Evolutionary conservation across 2,329 filamentous ascomycete species (phyloP).

Genomic region (Akanthomyces lecanii): DNA sequence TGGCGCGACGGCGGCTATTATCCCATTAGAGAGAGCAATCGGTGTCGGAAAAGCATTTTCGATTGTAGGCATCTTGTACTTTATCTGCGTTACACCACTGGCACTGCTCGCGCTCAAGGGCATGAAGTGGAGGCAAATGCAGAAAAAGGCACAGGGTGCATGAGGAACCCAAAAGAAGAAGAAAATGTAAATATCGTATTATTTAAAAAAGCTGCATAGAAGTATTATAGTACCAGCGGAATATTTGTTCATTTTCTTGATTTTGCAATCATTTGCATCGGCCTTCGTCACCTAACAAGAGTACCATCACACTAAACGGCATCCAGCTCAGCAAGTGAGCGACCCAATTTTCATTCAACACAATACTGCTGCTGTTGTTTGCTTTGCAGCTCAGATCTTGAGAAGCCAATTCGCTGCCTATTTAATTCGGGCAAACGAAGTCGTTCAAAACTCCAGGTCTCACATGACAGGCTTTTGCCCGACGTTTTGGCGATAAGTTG

Average conservation of each 20-base stretch:
- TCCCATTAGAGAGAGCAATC: slow-evolving; percentile 48
- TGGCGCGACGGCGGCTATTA: slow-evolving; percentile 46
- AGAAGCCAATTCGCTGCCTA: not conserved
- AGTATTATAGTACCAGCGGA: not conserved
- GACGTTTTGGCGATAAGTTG: not conserved
- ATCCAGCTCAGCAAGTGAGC: not conserved
- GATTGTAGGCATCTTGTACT: slow-evolving; percentile 40
- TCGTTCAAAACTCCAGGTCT: not conserved
- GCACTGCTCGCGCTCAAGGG: slow-evolving; percentile 40
- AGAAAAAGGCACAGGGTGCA: slow-evolving; percentile 23
- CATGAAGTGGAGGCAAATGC: slow-evolving; percentile 38
- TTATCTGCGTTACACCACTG: slow-evolving; percentile 37
- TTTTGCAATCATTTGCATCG: not conserved
- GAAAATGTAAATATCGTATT: not conserved
- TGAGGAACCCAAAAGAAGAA: not conserved
- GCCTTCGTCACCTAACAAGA: too few relatives aligned
- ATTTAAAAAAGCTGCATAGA: not conserved
- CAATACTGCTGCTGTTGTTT: not conserved
- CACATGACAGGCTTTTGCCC: not conserved
- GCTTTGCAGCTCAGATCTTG: not conserved
- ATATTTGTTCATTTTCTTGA: not conserved
- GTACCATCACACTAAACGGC: not conserved
- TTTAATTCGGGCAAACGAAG: not conserved
- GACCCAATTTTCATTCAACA: slow-evolving; percentile 6
- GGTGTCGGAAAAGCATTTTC: slow-evolving; percentile 51